A percentile compares a stretch with the other conserved stretches of the same genome.
phyloP scores from a whole-genome alignment of 495 filamentous ascomycete species.

The Cryomyces minteri region DNA sequence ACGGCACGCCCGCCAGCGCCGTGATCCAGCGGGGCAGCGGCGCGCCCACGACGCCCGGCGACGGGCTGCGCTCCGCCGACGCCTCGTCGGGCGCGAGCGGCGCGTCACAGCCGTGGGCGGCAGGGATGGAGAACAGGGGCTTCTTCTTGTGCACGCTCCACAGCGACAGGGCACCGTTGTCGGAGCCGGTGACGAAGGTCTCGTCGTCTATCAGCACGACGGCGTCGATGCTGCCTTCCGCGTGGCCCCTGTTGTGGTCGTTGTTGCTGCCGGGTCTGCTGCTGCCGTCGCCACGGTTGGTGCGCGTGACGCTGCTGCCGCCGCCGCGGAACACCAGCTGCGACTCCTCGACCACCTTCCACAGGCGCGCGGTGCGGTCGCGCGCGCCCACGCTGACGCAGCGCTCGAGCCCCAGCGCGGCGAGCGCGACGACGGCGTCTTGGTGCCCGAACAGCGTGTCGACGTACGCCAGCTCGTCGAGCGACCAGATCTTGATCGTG shows the following conservation, averaged over 20 bases:
- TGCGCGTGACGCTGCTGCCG: slow-evolving; percentile 25
- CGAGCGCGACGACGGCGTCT: slow-evolving; percentile 67
- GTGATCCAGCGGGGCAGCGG: slow-evolving; percentile 67
- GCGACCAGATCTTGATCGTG: slow-evolving; percentile 75
- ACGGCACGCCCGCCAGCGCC: slow-evolving; percentile 66
- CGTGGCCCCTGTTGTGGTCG: slow-evolving; percentile 27
- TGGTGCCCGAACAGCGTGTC: slow-evolving; percentile 95
- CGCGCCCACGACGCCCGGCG: slow-evolving; percentile 63
- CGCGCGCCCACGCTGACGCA: slow-evolving; percentile 80
- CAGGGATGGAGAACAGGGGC: slow-evolving; percentile 56
- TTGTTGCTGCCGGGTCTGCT: slow-evolving; percentile 5
- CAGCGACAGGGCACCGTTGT: slow-evolving; percentile 70
- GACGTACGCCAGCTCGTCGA: slow-evolving; percentile 72
- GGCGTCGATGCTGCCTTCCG: slow-evolving; percentile 79
- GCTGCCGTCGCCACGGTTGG: slow-evolving; percentile 15
- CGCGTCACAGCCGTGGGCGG: slow-evolving; percentile 70
- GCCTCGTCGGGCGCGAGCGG: slow-evolving; percentile 85
- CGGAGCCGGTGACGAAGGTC: slow-evolving; percentile 81
- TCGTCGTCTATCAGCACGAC: slow-evolving; percentile 77
- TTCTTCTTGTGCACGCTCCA: slow-evolving; percentile 94
- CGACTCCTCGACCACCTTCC: slow-evolving; percentile 92
- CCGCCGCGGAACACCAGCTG: slow-evolving; percentile 91
- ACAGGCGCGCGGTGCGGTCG: slow-evolving; percentile 83
- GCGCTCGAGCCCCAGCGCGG: slow-evolving; percentile 65
- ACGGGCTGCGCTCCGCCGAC: slow-evolving; percentile 88